Evolutionary conservation across 2,329 filamentous ascomycete genomes (phyloP).

Genomic region (Ascochyta viciae-villosae): DNA sequence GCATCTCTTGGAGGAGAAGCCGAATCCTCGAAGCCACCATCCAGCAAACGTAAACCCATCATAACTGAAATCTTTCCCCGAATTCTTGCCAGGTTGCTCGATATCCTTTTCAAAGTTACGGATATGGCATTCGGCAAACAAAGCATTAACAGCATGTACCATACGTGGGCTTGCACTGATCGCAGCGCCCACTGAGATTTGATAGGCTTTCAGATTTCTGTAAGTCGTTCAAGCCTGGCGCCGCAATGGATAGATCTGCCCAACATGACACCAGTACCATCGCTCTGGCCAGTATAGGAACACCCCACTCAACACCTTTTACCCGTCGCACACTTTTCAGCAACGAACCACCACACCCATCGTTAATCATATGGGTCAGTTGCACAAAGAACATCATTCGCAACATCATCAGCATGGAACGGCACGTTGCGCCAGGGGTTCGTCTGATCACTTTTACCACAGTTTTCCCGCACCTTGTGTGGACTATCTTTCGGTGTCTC

Average conservation of each 20-base stretch:
- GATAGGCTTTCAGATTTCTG: background rate
- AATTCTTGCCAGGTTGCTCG: background rate
- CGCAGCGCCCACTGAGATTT: background rate
- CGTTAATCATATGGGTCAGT: background rate
- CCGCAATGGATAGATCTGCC: background rate
- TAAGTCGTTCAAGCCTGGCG: background rate
- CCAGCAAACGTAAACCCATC: background rate
- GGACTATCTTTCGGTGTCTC: slow-evolving; percentile 32
- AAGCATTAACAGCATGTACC: background rate
- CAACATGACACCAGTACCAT: background rate
- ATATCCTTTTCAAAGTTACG: background rate
- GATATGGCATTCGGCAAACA: background rate
- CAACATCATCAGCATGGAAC: slow-evolving; percentile 8
- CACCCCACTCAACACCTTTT: background rate
- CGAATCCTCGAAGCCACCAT: background rate
- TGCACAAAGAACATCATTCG: background rate
- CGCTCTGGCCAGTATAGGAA: background rate
- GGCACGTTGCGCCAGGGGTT: slow-evolving; percentile 4
- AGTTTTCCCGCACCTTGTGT: slow-evolving; percentile 6
- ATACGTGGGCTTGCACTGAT: background rate
- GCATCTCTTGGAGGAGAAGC: background rate
- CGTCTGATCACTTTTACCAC: slow-evolving; percentile 1
- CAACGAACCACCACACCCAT: background rate
- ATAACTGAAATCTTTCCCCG: background rate
- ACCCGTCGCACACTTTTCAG: background rate